phyloP scores from a whole-genome alignment of 352 stramenopile genomes.

The Phytophthora uliginosa region DNA sequence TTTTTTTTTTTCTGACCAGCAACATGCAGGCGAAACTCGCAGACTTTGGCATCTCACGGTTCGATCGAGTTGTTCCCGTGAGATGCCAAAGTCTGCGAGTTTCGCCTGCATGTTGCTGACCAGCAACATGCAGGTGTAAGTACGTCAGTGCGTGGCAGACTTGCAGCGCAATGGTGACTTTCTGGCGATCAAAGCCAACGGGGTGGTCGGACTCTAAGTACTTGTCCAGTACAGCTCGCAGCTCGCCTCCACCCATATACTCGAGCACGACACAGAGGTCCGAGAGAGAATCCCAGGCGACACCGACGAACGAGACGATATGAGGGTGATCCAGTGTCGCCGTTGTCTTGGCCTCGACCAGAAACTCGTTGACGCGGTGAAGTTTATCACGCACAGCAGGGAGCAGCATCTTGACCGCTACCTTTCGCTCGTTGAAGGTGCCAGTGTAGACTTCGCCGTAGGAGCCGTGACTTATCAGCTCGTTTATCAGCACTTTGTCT shows the following conservation, averaged over 20 bases:
- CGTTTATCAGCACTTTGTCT: slow-evolving; percentile 30
- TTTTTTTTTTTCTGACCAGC: too few species aligned
- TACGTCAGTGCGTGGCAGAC: slow-evolving; percentile 47
- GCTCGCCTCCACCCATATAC: slow-evolving; percentile 54
- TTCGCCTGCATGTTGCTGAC: slow-evolving; percentile 57
- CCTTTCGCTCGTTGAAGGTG: slow-evolving; percentile 37
- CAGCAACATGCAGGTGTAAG: slow-evolving; percentile 54
- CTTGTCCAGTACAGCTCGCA: slow-evolving; percentile 40
- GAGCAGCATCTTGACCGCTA: slow-evolving; percentile 50
- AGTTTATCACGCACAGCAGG: slow-evolving; percentile 28
- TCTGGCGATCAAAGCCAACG: slow-evolving; percentile 23
- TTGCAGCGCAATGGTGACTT: slow-evolving; percentile 43
- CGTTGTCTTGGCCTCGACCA: slow-evolving; percentile 46
- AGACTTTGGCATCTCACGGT: too few species aligned
- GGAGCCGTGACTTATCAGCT: slow-evolving; percentile 32
- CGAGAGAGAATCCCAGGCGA: slow-evolving; percentile 47
- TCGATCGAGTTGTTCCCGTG: slow-evolving; percentile 20
- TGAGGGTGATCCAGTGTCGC: slow-evolving; percentile 37
- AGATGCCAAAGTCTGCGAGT: slow-evolving; percentile 73
- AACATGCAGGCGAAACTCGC: too few species aligned
- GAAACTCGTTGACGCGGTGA: slow-evolving; percentile 39
- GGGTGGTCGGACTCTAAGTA: slow-evolving; percentile 24
- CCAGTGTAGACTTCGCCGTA: slow-evolving; percentile 49
- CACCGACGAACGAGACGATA: slow-evolving; percentile 49
- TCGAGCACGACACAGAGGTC: slow-evolving; percentile 55